Percentiles rank a stretch among this genome's conserved stretches.
Conservation (phyloP, 495 filamentous ascomycete species). For the Hypoxylon intermedium region DNA sequence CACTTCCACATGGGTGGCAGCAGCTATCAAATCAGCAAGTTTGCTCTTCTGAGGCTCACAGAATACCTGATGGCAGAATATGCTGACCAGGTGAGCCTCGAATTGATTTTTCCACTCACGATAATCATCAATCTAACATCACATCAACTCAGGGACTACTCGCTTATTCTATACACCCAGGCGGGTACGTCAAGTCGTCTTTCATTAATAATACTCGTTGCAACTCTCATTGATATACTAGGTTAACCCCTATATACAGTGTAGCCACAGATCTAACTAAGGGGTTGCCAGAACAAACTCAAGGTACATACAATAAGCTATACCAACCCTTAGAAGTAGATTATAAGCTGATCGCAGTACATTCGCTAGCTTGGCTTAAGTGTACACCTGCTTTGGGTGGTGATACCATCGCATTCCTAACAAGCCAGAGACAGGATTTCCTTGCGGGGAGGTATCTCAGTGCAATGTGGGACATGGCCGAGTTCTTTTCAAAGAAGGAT, state of each 20-base stretch:
- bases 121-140: neutral
- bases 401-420: constrained; percentile 57
- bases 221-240: neutral
- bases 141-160: constrained; percentile 46
- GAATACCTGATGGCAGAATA: constrained; percentile 56
- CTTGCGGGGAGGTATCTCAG: constrained; percentile 57
- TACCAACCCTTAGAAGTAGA: too few relatives aligned
- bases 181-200: constrained; percentile 36
- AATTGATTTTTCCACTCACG: neutral
- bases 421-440: constrained; percentile 55
- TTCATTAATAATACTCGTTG: neutral
- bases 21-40: constrained; percentile 55
- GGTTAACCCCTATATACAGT: constrained; percentile 11
- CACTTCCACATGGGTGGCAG: constrained; percentile 40
- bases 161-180: constrained; percentile 57
- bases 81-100: constrained; percentile 33
- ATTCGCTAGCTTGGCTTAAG: constrained; percentile 28
- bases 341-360: neutral
- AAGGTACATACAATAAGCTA: constrained; percentile 16
- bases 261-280: constrained; percentile 25
- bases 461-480: constrained; percentile 56
- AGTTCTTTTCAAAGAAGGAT: constrained; percentile 51
- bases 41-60: constrained; percentile 55
- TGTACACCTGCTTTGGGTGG: constrained; percentile 52
- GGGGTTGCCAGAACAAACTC: constrained; percentile 20